phyloP scores from a whole-genome alignment of 371 early-diverging fungal species.

The Mortierella sp. region DNA sequence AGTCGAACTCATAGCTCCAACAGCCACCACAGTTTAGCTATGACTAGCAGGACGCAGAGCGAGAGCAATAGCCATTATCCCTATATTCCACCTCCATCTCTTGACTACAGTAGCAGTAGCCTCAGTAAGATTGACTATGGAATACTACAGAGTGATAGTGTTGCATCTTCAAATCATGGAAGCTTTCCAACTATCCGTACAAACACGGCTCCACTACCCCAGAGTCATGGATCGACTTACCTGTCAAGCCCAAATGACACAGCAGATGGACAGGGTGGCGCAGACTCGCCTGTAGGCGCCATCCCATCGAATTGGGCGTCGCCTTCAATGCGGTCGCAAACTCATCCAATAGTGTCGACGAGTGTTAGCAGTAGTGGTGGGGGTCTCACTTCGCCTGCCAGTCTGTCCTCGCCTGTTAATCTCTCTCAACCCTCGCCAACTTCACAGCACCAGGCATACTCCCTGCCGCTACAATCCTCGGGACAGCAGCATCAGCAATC shows the following conservation, averaged over 20 bases:
- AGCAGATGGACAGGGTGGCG: slow-evolving; percentile 21
- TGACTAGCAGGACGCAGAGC: slow-evolving; percentile 37
- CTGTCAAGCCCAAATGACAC: slow-evolving; percentile 40
- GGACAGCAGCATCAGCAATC: slow-evolving; percentile 13
- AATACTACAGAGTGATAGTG: neutral
- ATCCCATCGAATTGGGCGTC: slow-evolving; percentile 38
- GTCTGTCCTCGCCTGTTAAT: slow-evolving; percentile 39
- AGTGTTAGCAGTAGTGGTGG: slow-evolving; percentile 34
- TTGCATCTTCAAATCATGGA: neutral
- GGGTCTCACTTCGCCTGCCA: slow-evolving; percentile 36
- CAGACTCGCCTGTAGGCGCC: slow-evolving; percentile 29
- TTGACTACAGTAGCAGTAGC: slow-evolving; percentile 4
- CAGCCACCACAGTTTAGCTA: slow-evolving; percentile 36
- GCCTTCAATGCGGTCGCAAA: slow-evolving; percentile 35
- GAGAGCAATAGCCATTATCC: slow-evolving; percentile 34
- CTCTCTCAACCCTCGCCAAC: slow-evolving; percentile 24
- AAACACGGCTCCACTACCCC: slow-evolving; percentile 19
- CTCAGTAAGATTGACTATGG: slow-evolving; percentile 3
- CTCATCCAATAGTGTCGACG: slow-evolving; percentile 27
- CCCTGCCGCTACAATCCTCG: slow-evolving; percentile 2
- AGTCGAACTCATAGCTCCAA: slow-evolving; percentile 32
- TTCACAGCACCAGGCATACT: slow-evolving; percentile 18
- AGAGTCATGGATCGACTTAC: slow-evolving; percentile 42
- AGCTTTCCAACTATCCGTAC: slow-evolving; percentile 17
- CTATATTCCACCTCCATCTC: slow-evolving; percentile 13